Percentiles rank a stretch among this genome's conserved stretches.
Conservation (phyloP, 2,329 filamentous ascomycete species). For the Paraphoma sp. region DNA sequence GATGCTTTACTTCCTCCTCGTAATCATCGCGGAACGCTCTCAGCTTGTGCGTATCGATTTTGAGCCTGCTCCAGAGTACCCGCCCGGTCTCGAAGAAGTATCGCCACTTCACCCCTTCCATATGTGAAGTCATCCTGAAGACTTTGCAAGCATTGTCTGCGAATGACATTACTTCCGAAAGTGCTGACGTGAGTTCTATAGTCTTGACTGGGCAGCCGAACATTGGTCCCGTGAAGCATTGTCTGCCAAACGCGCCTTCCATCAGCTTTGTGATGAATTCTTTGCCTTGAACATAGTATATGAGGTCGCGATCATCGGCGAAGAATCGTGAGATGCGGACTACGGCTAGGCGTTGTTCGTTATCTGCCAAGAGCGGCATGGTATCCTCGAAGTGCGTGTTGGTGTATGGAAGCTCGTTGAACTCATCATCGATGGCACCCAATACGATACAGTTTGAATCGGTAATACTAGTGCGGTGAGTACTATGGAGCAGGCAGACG, state of each 20-base stretch:
- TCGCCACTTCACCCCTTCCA: slow-evolving; percentile 20
- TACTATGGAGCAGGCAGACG: too few relatives aligned
- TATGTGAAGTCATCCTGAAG: neutral
- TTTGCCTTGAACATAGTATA: slow-evolving; percentile 24
- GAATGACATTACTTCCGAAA: too few relatives aligned
- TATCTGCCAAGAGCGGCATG: neutral
- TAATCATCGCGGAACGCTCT: neutral
- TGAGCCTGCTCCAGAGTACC: slow-evolving; percentile 22
- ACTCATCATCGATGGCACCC: slow-evolving; percentile 5
- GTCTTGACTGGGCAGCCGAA: slow-evolving; percentile 4
- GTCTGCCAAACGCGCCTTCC: slow-evolving; percentile 15
- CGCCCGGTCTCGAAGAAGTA: slow-evolving; percentile 28
- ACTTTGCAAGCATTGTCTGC: neutral
- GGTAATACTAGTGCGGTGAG: too few relatives aligned
- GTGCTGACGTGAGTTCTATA: too few relatives aligned
- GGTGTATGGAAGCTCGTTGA: slow-evolving; percentile 8
- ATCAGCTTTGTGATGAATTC: slow-evolving; percentile 17
- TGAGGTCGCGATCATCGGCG: slow-evolving; percentile 17
- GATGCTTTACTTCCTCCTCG: neutral
- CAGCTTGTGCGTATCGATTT: slow-evolving; percentile 9
- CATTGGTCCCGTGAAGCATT: slow-evolving; percentile 25
- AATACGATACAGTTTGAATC: neutral
- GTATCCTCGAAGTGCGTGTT: neutral
- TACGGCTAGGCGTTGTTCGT: slow-evolving; percentile 2
- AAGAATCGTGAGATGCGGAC: slow-evolving; percentile 32